A percentile compares a stretch with the other conserved stretches of the same genome.
Evolutionary conservation across 225 moss, liverwort and hornwort species (phyloP).

Genomic region (Pleurozium schreberi): DNA sequence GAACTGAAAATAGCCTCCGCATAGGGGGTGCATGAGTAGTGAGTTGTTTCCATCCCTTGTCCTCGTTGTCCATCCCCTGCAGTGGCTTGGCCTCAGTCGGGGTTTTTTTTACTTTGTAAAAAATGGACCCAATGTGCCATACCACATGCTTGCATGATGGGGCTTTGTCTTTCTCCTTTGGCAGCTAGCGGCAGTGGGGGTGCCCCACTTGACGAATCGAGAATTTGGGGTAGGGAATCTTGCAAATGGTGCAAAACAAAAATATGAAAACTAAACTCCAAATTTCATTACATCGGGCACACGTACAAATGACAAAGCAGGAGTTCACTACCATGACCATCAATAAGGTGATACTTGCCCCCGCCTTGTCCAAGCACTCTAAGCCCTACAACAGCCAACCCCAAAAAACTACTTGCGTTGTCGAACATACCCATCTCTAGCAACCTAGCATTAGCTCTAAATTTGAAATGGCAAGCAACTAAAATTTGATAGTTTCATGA

Average conservation of each 20-base stretch:
- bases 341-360: accelerated
- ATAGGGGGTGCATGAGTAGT: background rate
- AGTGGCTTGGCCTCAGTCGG: background rate
- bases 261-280: background rate
- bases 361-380: background rate
- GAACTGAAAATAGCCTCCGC: no score
- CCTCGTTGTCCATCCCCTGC: background rate
- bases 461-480: background rate
- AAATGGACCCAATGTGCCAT: background rate
- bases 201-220: background rate
- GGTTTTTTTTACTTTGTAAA: background rate
- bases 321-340: accelerated
- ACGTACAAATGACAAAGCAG: accelerated
- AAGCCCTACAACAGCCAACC: background rate
- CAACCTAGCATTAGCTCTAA: accelerated
- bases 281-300: background rate
- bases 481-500: background rate
- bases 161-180: background rate
- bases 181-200: background rate
- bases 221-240: background rate
- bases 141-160: conserved; percentile 1
- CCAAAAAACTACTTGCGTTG: accelerated
- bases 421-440: background rate
- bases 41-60: background rate
- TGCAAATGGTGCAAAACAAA: background rate